Percentiles rank a stretch among this genome's conserved stretches.
These are phyloP conservation scores for Simplicillium sp. DNA, from an alignment of 2,329 filamentous ascomycete species.

Conservation along the genomic window DNA sequence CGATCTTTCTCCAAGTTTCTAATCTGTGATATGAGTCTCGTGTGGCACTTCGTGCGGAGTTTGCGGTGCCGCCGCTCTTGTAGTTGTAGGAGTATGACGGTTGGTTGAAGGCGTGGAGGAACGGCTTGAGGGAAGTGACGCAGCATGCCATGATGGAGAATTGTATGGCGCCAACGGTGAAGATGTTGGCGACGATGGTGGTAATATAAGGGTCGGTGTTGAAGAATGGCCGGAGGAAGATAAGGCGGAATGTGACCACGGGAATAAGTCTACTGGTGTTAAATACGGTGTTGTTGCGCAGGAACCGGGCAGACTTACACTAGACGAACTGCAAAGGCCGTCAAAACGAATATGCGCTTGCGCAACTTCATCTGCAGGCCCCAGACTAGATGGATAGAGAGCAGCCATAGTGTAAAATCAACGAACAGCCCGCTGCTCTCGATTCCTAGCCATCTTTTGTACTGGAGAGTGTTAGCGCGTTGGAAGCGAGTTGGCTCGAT, in stretches of 20 bases:
- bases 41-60: neutral
- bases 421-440: neutral
- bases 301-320: neutral
- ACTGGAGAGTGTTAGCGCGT: neutral
- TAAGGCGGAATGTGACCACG: constrained; percentile 1
- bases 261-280: neutral
- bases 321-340: constrained; percentile 2
- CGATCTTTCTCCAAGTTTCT: neutral
- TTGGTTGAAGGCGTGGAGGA: constrained; percentile 8
- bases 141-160: constrained; percentile 6
- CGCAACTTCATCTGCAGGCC: constrained; percentile 4
- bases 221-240: neutral
- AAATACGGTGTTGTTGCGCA: no score
- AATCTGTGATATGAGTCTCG: constrained; percentile 1
- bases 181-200: constrained; percentile 1
- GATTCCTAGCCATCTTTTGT: constrained; percentile 1
- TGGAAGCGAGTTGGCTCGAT: neutral
- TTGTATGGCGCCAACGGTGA: constrained; percentile 3
- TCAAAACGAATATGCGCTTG: constrained; percentile 4
- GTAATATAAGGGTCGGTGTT: constrained; percentile 2
- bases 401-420: neutral
- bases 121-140: constrained; percentile 5
- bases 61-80: constrained; percentile 4
- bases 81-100: constrained; percentile 5
- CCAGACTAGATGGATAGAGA: constrained; percentile 2